Evolutionary conservation across 2,329 filamentous ascomycete species (phyloP).

Genomic region (Fusarium sp.): DNA sequence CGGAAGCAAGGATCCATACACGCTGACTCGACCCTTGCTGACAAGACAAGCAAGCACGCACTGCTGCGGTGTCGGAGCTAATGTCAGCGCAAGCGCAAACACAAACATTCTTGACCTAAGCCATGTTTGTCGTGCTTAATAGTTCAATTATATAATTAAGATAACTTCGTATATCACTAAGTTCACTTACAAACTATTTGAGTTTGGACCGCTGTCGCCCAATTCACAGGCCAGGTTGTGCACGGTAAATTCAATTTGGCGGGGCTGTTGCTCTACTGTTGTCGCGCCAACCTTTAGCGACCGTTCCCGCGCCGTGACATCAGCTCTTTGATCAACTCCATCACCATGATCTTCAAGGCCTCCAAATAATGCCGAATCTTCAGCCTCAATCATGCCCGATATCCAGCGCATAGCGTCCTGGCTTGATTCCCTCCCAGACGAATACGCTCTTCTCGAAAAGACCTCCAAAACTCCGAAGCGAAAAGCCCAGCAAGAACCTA

Average conservation of each 20-base stretch:
- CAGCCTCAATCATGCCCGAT: conserved; percentile 8
- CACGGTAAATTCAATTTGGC: not conserved
- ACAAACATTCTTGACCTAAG: too few species aligned
- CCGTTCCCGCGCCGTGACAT: conserved; percentile 9
- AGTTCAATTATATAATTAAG: not conserved
- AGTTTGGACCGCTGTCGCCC: too few species aligned
- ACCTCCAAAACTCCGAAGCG: not conserved
- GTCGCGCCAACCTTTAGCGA: conserved; percentile 1
- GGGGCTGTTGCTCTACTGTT: not conserved
- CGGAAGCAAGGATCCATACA: not conserved
- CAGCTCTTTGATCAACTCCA: not conserved
- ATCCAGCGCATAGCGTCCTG: not conserved
- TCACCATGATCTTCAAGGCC: not conserved
- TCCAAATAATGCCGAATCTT: not conserved
- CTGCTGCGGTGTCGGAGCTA: not conserved
- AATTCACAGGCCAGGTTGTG: too few species aligned
- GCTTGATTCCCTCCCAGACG: conserved; percentile 17
- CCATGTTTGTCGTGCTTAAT: too few species aligned
- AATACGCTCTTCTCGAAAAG: not conserved
- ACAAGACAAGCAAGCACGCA: not conserved
- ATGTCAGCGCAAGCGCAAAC: too few species aligned
- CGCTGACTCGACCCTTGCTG: too few species aligned
- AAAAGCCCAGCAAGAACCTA: conserved; percentile 14
- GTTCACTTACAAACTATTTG: too few species aligned
- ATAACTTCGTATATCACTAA: not conserved